Conservation (phyloP, 306 rosid species). For the Trifolium pratense region DNA sequence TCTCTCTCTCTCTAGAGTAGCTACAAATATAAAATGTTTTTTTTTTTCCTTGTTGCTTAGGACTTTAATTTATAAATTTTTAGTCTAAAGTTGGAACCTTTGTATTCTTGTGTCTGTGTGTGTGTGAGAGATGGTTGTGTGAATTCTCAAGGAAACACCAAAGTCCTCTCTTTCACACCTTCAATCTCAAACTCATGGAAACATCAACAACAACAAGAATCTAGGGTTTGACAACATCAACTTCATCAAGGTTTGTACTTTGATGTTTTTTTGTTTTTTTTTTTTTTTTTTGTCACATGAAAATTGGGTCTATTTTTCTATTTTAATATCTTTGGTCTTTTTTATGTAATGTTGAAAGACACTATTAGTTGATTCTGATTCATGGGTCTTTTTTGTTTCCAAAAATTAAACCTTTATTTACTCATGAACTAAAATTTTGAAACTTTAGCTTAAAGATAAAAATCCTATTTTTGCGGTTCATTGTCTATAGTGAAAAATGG, state of each 20-base stretch:
- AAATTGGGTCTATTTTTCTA: conserved; percentile 47
- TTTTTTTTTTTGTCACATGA: conserved; percentile 9
- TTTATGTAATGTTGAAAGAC: conserved; percentile 25
- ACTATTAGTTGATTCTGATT: conserved; percentile 49
- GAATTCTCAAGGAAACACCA: conserved; percentile 73
- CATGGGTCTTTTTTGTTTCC: conserved; percentile 36
- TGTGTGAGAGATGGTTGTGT: conserved; percentile 54
- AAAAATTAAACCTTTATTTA: conserved; percentile 13
- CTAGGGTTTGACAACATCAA: conserved; percentile 82
- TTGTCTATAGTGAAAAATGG: conserved; percentile 56
- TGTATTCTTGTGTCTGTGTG: conserved; percentile 60
- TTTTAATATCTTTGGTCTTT: conserved; percentile 32
- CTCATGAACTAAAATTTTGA: conserved; percentile 38
- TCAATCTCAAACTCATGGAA: conserved; percentile 65
- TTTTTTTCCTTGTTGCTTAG: conserved; percentile 25
- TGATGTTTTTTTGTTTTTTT: conserved; percentile 37
- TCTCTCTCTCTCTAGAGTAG: conserved; percentile 34
- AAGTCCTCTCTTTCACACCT: conserved; percentile 78
- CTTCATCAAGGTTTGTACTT: conserved; percentile 68
- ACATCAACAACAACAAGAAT: conserved; percentile 50
- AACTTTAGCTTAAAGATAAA: conserved; percentile 32
- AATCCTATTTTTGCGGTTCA: conserved; percentile 41
- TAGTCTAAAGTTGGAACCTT: conserved; percentile 61
- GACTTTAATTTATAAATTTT: conserved; percentile 40
- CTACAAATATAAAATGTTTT: conserved; percentile 24